Percentiles rank a stretch among this genome's conserved stretches.
Conservation (phyloP, 2,329 filamentous ascomycete species). For the Colletotrichum spaethianum region DNA sequence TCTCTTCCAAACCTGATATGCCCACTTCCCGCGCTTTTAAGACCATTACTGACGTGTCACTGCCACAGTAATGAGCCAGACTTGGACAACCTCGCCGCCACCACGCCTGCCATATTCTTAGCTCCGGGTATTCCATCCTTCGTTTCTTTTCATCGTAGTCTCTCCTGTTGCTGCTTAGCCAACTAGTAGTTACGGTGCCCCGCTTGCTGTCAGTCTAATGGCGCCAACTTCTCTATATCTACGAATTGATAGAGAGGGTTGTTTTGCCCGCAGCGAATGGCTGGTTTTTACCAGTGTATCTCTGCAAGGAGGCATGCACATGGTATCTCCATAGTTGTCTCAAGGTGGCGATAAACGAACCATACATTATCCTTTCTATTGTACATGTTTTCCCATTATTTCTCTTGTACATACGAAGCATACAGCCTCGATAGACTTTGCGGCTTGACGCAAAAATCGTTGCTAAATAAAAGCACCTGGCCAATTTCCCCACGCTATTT, state of each 20-base stretch:
- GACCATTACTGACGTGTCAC: neutral
- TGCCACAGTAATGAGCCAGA: neutral
- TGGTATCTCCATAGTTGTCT: no score
- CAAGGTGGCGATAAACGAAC: neutral
- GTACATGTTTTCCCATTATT: slow-evolving; percentile 13
- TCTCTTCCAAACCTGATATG: neutral
- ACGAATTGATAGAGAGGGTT: no score
- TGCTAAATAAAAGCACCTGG: neutral
- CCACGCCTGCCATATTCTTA: neutral
- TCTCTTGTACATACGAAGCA: slow-evolving; percentile 8
- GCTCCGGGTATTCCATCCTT: neutral
- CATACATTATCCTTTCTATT: neutral
- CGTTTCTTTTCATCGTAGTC: neutral
- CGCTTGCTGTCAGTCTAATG: no score
- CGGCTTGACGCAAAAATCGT: neutral
- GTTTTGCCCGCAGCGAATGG: no score
- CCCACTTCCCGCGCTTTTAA: neutral
- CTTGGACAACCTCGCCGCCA: neutral
- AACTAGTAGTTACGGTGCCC: no score
- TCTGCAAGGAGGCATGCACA: neutral
- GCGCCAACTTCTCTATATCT: no score
- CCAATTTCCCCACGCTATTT: neutral
- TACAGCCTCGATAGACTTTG: neutral
- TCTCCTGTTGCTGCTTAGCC: neutral
- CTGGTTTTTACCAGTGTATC: neutral